These are phyloP conservation scores for Cytidiella melzeri DNA, from an alignment of 768 basidiomycete genomes.

Conservation along the genomic window DNA sequence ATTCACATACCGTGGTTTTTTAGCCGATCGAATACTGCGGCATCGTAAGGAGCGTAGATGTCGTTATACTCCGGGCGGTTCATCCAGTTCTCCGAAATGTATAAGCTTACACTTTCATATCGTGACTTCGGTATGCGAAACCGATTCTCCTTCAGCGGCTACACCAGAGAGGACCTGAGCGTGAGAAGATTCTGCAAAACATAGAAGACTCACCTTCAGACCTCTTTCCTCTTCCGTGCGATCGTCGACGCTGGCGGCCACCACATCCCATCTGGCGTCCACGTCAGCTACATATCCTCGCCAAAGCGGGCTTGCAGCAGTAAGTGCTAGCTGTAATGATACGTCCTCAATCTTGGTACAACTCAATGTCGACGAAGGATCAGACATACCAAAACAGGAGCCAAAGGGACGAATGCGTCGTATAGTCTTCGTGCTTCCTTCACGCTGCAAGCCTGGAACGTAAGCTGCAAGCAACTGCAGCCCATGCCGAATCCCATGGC, in stretches of 20 bases:
- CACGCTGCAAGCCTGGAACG: conserved; percentile 95
- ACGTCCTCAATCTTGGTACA: conserved; percentile 1
- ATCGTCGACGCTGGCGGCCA: conserved; percentile 97
- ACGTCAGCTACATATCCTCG: conserved; percentile 94
- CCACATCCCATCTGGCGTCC: conserved; percentile 98
- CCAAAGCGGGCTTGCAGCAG: conserved; percentile 92
- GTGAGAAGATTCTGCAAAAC: conserved; percentile 1
- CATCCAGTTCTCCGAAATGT: conserved; percentile 79
- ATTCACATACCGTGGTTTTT: conserved; percentile 59
- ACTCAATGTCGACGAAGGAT: neutral
- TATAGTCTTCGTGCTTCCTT: conserved; percentile 89
- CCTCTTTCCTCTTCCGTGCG: conserved; percentile 94
- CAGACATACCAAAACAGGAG: conserved; percentile 81
- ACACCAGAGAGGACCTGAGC: neutral
- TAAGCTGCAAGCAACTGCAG: conserved; percentile 94
- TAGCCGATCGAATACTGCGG: conserved; percentile 66
- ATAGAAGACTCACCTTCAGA: conserved; percentile 41
- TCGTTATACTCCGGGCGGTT: conserved; percentile 97
- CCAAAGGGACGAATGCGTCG: conserved; percentile 92
- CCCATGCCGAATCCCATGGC: conserved; percentile 99
- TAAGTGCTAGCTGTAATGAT: conserved; percentile 71
- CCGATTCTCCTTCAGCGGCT: conserved; percentile 75
- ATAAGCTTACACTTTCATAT: conserved; percentile 93
- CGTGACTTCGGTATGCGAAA: conserved; percentile 92
- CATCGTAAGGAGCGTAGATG: conserved; percentile 72